A percentile compares a stretch with the other conserved stretches of the same genome.
These are phyloP conservation scores for Solanum infundibuliforme DNA, from an alignment of 257 asterid genomes.

Conservation along the genomic window DNA sequence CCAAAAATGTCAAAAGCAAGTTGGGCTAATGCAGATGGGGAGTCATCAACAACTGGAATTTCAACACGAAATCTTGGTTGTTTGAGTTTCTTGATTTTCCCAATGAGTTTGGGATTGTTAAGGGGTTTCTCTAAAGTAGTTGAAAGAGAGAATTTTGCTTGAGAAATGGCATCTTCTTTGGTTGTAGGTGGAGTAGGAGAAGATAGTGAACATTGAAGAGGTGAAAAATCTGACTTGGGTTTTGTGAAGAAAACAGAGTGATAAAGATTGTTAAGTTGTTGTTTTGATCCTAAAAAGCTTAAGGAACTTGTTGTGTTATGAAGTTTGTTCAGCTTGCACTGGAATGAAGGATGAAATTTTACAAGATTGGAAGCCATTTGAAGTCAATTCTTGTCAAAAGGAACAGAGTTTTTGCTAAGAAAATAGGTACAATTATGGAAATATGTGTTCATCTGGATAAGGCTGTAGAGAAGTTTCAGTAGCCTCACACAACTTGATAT, in stretches of 20 bases:
- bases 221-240: slow-evolving; percentile 8
- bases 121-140: slow-evolving; percentile 69
- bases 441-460: background rate
- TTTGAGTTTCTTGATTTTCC: slow-evolving; percentile 67
- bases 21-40: slow-evolving; percentile 45
- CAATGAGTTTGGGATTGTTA: slow-evolving; percentile 68
- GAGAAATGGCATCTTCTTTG: slow-evolving; percentile 75
- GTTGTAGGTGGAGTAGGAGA: slow-evolving; percentile 65
- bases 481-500: background rate
- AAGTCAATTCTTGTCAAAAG: background rate
- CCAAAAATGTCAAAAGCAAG: slow-evolving; percentile 62
- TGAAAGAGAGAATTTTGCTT: slow-evolving; percentile 63
- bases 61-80: slow-evolving; percentile 80
- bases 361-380: slow-evolving; percentile 35
- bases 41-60: slow-evolving; percentile 71
- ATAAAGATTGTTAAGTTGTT: background rate
- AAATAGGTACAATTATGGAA: background rate
- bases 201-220: slow-evolving; percentile 30
- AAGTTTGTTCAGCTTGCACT: slow-evolving; percentile 7
- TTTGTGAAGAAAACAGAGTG: slow-evolving; percentile 9
- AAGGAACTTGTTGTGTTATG: background rate
- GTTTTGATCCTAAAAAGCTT: background rate
- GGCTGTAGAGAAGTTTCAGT: background rate
- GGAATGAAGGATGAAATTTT: slow-evolving; percentile 12
- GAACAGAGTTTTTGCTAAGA: background rate